Evolutionary conservation across 2,329 filamentous ascomycete species (phyloP).

Genomic region (Parastagonospora avenae): DNA sequence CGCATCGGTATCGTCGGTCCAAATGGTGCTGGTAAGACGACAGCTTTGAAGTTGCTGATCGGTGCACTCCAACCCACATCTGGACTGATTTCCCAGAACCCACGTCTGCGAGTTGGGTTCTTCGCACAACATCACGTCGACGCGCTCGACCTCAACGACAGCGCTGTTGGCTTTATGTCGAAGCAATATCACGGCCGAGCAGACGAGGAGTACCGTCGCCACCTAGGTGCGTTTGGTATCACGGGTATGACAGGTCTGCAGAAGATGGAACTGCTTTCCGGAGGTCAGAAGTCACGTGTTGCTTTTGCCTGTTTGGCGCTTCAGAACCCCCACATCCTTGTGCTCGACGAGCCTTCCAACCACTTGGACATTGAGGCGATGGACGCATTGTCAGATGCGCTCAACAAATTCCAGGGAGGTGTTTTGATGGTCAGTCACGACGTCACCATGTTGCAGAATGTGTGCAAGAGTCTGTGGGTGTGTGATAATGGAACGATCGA

Average conservation of each 20-base stretch:
- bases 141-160: conserved; percentile 85
- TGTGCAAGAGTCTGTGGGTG: conserved; percentile 94
- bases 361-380: conserved; percentile 99
- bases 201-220: conserved; percentile 95
- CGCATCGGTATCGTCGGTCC: conserved; percentile 99
- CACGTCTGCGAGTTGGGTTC: conserved; percentile 89
- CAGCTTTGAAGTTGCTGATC: conserved; percentile 95
- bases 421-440: conserved; percentile 99
- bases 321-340: conserved; percentile 93
- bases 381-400: conserved; percentile 87
- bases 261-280: conserved; percentile 91
- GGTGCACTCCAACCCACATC: conserved; percentile 77
- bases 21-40: conserved; percentile 98
- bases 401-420: conserved; percentile 87
- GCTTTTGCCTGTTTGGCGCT: conserved; percentile 96
- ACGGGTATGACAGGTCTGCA: conserved; percentile 96
- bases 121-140: conserved; percentile 99
- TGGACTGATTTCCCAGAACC: conserved; percentile 86
- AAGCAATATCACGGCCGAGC: conserved; percentile 87
- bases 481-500: conserved; percentile 93
- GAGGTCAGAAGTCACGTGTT: conserved; percentile 97
- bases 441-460: conserved; percentile 96
- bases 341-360: conserved; percentile 98
- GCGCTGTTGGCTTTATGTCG: conserved; percentile 95
- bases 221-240: conserved; percentile 82